A percentile compares a stretch with the other conserved stretches of the same genome.
Evolutionary conservation across 2,329 filamentous ascomycete genomes (phyloP).

Genomic region (Karstenula rhodostoma): DNA sequence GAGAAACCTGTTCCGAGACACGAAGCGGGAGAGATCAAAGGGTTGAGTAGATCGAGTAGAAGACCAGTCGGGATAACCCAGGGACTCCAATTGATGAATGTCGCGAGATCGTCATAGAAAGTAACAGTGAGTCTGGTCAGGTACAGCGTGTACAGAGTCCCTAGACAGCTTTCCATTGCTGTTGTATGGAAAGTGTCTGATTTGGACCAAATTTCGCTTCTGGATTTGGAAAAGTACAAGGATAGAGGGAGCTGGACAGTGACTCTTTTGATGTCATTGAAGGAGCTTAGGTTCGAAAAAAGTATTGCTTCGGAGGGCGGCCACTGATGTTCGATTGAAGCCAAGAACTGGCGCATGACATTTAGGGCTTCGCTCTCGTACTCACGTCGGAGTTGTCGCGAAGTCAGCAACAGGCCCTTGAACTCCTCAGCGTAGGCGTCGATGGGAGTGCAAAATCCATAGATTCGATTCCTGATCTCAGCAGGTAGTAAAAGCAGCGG

Average conservation of each 20-base stretch:
- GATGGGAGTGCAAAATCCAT: conserved; percentile 17
- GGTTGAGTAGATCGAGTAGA: conserved; percentile 13
- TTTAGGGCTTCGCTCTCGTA: conserved; percentile 18
- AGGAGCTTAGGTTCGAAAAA: neutral
- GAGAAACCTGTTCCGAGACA: neutral
- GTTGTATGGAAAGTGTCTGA: neutral
- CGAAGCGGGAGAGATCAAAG: neutral
- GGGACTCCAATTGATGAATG: neutral
- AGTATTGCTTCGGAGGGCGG: conserved; percentile 1
- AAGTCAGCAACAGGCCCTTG: conserved; percentile 14
- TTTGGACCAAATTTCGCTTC: neutral
- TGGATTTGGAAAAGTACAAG: conserved; percentile 11
- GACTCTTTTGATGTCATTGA: neutral
- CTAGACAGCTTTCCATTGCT: conserved; percentile 8
- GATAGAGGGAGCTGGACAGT: conserved; percentile 15
- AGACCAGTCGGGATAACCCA: conserved; percentile 5
- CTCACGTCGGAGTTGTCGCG: conserved; percentile 13
- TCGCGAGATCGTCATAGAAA: conserved; percentile 7
- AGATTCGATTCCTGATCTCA: conserved; percentile 16
- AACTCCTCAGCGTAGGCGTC: conserved; percentile 8
- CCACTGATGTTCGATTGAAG: conserved; percentile 9
- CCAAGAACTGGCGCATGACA: conserved; percentile 1
- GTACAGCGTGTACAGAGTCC: conserved; percentile 10
- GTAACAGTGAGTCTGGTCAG: conserved; percentile 12
- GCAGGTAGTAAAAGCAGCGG: conserved; percentile 10